Conservation (phyloP, 257 asterid species). For the Solanum bulbocastanum region DNA sequence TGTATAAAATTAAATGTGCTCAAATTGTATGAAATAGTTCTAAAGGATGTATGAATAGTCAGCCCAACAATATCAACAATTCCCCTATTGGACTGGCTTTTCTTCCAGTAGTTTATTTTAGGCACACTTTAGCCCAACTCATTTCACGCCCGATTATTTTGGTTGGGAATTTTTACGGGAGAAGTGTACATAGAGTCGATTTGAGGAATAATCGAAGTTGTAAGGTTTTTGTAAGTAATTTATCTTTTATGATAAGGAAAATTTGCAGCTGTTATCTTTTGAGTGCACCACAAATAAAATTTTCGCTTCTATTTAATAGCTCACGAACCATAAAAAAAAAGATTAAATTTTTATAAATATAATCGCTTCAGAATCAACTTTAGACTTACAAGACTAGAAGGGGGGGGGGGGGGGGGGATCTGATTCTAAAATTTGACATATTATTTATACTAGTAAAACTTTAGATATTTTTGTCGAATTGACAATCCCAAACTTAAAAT, state of each 20-base stretch:
- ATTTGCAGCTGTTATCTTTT: too few species aligned
- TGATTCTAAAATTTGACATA: background rate
- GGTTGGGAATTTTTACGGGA: background rate
- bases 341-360: background rate
- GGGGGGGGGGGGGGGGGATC: too few species aligned
- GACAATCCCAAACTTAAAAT: background rate
- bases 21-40: too few species aligned
- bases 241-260: fast-evolving
- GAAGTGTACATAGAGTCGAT: background rate
- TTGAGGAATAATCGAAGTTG: background rate
- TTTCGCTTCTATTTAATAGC: too few species aligned
- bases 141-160: background rate
- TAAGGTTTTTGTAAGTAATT: too few species aligned
- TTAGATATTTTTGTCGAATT: background rate
- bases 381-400: background rate
- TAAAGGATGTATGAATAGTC: background rate
- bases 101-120: background rate
- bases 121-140: background rate
- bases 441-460: too few species aligned
- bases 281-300: fast-evolving
- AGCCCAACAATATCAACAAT: background rate
- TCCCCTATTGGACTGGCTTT: background rate
- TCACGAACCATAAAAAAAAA: too few species aligned
- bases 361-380: background rate
- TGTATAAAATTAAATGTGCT: too few species aligned